phyloP scores from a whole-genome alignment of 495 filamentous ascomycete genomes.

The Penicillium antarcticum region DNA sequence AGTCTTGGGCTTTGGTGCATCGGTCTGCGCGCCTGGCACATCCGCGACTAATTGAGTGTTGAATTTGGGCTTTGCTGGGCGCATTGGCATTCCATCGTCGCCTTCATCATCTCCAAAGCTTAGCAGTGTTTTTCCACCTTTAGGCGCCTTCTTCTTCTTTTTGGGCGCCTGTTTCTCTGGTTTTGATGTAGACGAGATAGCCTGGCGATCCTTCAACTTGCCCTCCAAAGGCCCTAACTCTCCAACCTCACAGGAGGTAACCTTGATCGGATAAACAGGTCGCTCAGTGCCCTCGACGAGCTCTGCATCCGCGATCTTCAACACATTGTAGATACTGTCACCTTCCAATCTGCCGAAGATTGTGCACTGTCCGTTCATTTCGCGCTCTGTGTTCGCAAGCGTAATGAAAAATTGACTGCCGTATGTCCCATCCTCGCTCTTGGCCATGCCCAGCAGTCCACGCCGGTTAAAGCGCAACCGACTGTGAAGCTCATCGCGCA shows the following conservation, averaged over 20 bases:
- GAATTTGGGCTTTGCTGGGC: constrained; percentile 83
- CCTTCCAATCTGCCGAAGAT: constrained; percentile 91
- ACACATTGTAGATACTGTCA: constrained; percentile 91
- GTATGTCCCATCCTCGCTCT: constrained; percentile 69
- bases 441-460: constrained; percentile 87
- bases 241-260: constrained; percentile 72
- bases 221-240: constrained; percentile 82
- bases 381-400: constrained; percentile 70
- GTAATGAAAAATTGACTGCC: constrained; percentile 98
- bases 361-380: constrained; percentile 87
- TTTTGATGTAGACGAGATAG: constrained; percentile 29
- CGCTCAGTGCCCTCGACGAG: constrained; percentile 75
- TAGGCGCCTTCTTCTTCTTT: constrained; percentile 76
- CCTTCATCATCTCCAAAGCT: constrained; percentile 90
- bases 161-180: constrained; percentile 42
- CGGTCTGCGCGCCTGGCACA: constrained; percentile 23
- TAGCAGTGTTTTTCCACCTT: constrained; percentile 73
- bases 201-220: constrained; percentile 73
- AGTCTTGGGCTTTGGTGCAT: constrained; percentile 10
- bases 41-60: constrained; percentile 76
- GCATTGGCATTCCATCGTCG: constrained; percentile 53
- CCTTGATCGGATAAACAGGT: constrained; percentile 80
- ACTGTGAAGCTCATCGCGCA: constrained; percentile 88
- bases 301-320: constrained; percentile 88
- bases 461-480: constrained; percentile 89